Conservation (phyloP, 306 rosid species). For the Bauhinia variegata region DNA sequence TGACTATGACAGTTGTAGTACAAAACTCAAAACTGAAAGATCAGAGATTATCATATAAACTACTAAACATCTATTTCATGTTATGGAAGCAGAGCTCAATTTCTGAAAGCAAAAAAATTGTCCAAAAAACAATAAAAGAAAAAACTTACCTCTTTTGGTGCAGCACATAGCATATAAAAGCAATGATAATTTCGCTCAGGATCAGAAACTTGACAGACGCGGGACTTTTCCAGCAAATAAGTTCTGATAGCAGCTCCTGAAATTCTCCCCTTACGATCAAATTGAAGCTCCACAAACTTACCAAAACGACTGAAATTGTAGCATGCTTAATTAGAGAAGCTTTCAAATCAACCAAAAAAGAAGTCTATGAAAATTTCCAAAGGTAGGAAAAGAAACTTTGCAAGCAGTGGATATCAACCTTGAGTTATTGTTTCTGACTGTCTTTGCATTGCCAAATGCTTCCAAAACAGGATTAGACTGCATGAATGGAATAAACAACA, state of each 20-base stretch:
- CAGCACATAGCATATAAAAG: constrained; percentile 98
- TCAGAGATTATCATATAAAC: not conserved
- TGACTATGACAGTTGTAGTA: too few relatives aligned
- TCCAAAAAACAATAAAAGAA: not conserved
- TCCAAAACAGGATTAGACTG: constrained; percentile 98
- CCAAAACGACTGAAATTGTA: constrained; percentile 92
- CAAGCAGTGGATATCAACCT: constrained; percentile 53
- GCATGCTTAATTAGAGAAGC: constrained; percentile 40
- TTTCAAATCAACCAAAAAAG: constrained; percentile 28
- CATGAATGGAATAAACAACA: constrained; percentile 33
- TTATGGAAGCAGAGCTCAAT: constrained; percentile 3
- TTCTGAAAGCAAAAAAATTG: constrained; percentile 13
- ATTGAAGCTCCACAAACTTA: constrained; percentile 98
- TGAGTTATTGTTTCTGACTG: constrained; percentile 90
- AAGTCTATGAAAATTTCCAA: not conserved
- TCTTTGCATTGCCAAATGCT: constrained; percentile 98
- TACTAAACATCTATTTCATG: constrained; percentile 7
- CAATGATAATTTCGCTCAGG: constrained; percentile 99
- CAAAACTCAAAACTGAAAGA: too few relatives aligned
- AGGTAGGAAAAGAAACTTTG: constrained; percentile 6
- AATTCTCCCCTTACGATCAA: constrained; percentile 78
- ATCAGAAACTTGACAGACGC: constrained; percentile 97
- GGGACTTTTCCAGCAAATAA: constrained; percentile 86
- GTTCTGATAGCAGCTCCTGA: constrained; percentile 99
- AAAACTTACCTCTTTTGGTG: constrained; percentile 73